Evolutionary conservation across 148 eudicot species (phyloP), one percentile per base, ranked within the genome.

Genomic region (Cornus kousa): DNA sequence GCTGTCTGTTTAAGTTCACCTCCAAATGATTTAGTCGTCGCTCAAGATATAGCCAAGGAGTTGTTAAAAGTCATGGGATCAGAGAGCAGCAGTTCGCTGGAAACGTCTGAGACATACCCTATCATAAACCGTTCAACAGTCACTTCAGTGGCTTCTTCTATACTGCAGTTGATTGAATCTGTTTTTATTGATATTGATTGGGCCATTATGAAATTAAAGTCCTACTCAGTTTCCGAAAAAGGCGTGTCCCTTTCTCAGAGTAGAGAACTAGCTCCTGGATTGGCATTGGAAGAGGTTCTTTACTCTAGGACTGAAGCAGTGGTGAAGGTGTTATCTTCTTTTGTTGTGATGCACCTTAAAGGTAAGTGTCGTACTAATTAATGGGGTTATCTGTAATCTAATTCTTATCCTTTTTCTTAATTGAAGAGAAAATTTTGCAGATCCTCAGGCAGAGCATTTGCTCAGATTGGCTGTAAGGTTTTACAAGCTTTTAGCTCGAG

Each of bases 371-470:
- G 23, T 65, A 50, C 19, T 50, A 35, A 70, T 9, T 16, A 12
- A 20, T 73, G 67, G n/a, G 37, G 48, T 31, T 20, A 67, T 60
- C 16, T 35, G n/a, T 11, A 9, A 19, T 31, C 20, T 20, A 39
- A 2, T 65, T 8, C 13, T 31, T 75, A 17, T 55, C 7, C 40
- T 16, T 50, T 71, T 14, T 22, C 13, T 17, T 65, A 5, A 8
- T 24, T 22, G 28, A 50, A 60, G 72, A 71, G 33, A 10, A 69
- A 43, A 79, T 68, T 82, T 14, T 84, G 82, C 86, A 89, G 92
- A 86, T 82, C 64, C 89, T 75, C 92, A 87, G 80, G 92, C 89
- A 66, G 92, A 89, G 78, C 86, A 86, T 55, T 57, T 89, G 46
- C 78, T 89, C 59, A 84, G 81, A 83, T 65, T 86, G 72, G 87